These are phyloP conservation scores for Pyricularia pennisetigena DNA, from an alignment of 2,329 filamentous ascomycete genomes.

Conservation along the genomic window DNA sequence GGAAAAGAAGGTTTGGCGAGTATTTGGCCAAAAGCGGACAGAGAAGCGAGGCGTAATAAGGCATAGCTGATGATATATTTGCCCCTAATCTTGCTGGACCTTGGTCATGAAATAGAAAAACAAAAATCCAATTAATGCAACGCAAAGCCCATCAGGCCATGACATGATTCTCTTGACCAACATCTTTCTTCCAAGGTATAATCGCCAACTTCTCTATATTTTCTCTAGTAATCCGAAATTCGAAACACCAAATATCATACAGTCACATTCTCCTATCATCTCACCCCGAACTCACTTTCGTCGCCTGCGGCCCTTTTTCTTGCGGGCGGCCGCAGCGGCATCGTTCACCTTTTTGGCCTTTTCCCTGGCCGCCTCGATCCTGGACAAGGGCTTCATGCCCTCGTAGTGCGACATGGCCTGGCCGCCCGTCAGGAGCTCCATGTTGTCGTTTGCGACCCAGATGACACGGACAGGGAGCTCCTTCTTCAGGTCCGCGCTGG, in stretches of 20 bases:
- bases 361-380: not conserved
- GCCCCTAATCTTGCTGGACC: not conserved
- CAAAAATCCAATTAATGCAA: not conserved
- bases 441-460: not conserved
- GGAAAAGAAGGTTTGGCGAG: not conserved
- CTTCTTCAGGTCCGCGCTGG: not conserved
- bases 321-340: no score
- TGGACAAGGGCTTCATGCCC: not conserved
- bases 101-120: not conserved
- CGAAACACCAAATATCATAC: no score
- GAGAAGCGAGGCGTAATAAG: not conserved
- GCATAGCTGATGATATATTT: not conserved
- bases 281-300: no score
- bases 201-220: no score
- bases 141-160: no score
- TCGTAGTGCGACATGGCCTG: not conserved
- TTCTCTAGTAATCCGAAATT: no score
- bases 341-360: no score
- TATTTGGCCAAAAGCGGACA: not conserved
- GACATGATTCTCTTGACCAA: no score
- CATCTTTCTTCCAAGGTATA: no score
- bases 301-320: no score
- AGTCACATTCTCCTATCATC: no score
- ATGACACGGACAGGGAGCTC: not conserved
- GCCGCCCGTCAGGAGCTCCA: not conserved